Percentiles rank a stretch among this genome's conserved stretches.
These are phyloP conservation scores for Annulohypoxylon stygium DNA, from an alignment of 495 filamentous ascomycete species.

Conservation along the genomic window DNA sequence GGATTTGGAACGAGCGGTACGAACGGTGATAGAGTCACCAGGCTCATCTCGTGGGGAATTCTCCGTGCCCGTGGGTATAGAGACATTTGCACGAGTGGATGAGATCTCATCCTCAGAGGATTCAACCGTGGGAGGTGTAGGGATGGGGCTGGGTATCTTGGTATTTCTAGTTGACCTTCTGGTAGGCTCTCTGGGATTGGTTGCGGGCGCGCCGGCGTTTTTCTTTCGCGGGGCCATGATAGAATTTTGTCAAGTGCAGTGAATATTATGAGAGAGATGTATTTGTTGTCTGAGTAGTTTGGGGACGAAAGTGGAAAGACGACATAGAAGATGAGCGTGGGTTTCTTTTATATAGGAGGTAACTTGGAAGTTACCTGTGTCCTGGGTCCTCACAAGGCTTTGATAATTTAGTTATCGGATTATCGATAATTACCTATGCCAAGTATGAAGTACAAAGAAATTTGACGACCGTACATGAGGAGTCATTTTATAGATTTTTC, in stretches of 20 bases:
- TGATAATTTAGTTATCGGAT: not conserved
- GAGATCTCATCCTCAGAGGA: slow-evolving; percentile 24
- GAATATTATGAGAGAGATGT: not conserved
- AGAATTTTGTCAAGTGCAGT: not conserved
- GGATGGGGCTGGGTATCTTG: not conserved
- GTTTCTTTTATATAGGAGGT: not conserved
- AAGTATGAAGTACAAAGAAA: not conserved
- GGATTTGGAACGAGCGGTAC: slow-evolving; percentile 21
- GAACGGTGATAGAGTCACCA: slow-evolving; percentile 28
- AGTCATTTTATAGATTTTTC: not conserved
- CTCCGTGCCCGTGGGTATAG: not conserved
- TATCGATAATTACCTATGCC: not conserved
- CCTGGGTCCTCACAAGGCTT: not conserved
- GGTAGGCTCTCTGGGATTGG: not conserved
- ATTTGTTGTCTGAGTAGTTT: not conserved
- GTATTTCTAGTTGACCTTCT: slow-evolving; percentile 28
- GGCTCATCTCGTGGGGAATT: slow-evolving; percentile 10
- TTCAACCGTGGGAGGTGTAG: not conserved
- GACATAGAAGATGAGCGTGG: not conserved
- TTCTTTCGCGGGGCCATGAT: slow-evolving; percentile 40
- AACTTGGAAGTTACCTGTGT: slow-evolving; percentile 3
- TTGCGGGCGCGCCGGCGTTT: slow-evolving; percentile 8
- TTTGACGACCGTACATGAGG: not conserved
- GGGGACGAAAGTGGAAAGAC: not conserved
- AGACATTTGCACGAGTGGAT: not conserved